Percentiles rank a stretch among this genome's conserved stretches.
Conservation (phyloP, 331 rosid species). For the Saraca asoca region DNA sequence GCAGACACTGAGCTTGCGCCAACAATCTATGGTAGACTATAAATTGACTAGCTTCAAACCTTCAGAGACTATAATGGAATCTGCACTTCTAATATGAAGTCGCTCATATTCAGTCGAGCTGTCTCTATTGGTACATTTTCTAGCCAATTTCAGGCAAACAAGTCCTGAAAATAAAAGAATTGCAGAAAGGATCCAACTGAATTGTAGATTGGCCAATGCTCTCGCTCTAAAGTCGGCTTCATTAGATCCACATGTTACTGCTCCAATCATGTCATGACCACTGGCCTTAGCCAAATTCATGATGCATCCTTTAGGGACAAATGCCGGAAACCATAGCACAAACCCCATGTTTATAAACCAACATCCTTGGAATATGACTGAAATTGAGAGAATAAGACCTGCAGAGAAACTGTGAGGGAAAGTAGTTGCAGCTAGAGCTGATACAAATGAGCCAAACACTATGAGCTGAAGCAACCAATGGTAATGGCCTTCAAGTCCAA, state of each 20-base stretch:
- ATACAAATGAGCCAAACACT: conserved; percentile 60
- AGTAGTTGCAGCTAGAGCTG: conserved; percentile 59
- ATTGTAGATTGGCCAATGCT: conserved; percentile 84
- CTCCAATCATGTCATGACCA: conserved; percentile 52
- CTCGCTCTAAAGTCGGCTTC: conserved; percentile 74
- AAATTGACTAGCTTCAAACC: conserved; percentile 51
- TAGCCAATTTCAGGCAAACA: conserved; percentile 55
- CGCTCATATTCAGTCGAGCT: conserved; percentile 65
- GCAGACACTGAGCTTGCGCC: conserved; percentile 13
- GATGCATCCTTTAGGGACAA: conserved; percentile 70
- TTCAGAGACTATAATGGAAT: conserved; percentile 43
- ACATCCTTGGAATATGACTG: conserved; percentile 81
- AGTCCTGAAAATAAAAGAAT: conserved; percentile 61
- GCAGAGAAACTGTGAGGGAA: conserved; percentile 70
- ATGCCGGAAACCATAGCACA: conserved; percentile 66
- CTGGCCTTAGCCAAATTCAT: conserved; percentile 35
- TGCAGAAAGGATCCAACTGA: conserved; percentile 80
- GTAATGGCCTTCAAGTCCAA: conserved; percentile 94
- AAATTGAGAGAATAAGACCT: conserved; percentile 70
- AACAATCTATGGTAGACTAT: conserved; percentile 25
- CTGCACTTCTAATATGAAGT: conserved; percentile 57
- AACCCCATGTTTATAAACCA: conserved; percentile 94
- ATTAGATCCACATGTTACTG: conserved; percentile 59
- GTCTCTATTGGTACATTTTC: conserved; percentile 43
- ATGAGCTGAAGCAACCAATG: conserved; percentile 82